Evolutionary conservation across 805 yeast species (phyloP).

Genomic region (Wickerhamiella occidentalis): DNA sequence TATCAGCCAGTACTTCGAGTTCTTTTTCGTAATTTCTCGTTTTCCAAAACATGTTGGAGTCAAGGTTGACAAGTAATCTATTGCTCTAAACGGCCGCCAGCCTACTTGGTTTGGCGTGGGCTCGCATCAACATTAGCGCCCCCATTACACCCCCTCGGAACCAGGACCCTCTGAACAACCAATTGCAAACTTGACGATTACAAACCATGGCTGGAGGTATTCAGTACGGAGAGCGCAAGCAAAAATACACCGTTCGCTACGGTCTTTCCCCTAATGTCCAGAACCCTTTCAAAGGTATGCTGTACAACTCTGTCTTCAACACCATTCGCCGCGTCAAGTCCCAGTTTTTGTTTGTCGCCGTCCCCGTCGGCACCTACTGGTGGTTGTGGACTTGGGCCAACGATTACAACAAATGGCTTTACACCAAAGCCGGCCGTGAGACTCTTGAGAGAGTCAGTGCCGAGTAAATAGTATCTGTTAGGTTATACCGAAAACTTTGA

Average conservation of each 20-base stretch:
- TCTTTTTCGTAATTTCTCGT: constrained; percentile 26
- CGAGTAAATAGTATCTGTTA: neutral
- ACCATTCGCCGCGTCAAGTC: constrained; percentile 84
- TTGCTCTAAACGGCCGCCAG: no score
- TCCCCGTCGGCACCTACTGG: constrained; percentile 76
- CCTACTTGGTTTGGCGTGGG: no score
- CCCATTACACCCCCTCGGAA: no score
- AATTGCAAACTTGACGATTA: constrained; percentile 4
- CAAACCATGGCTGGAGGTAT: constrained; percentile 31
- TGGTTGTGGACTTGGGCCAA: constrained; percentile 77
- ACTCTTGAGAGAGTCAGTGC: constrained; percentile 50
- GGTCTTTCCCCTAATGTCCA: constrained; percentile 90
- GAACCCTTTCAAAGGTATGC: constrained; percentile 77
- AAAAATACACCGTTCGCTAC: constrained; percentile 47
- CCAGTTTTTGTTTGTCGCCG: constrained; percentile 62
- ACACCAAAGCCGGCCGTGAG: constrained; percentile 96
- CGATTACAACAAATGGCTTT: constrained; percentile 81
- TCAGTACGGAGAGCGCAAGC: constrained; percentile 21
- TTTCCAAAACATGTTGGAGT: constrained; percentile 11
- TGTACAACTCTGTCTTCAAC: constrained; percentile 81
- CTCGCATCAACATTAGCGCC: no score
- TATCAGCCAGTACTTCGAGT: constrained; percentile 24
- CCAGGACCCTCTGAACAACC: neutral
- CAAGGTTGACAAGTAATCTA: neutral
- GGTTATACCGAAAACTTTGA: neutral